These are phyloP conservation scores for Trichosporon inkin DNA, from an alignment of 1,284 basidiomycete genomes.

Conservation along the genomic window DNA sequence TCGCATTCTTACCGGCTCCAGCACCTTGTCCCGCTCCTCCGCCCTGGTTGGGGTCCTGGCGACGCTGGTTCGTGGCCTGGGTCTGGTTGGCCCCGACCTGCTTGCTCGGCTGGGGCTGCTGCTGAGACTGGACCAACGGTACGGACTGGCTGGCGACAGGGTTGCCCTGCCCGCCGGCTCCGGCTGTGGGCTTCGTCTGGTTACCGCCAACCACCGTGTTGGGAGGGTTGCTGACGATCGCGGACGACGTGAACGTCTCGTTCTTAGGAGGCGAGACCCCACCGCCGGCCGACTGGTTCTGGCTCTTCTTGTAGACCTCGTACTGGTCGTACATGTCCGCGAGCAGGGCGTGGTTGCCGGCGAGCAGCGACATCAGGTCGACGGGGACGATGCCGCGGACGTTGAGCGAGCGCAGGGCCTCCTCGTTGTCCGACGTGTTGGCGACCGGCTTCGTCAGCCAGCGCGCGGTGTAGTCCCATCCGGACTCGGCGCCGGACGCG, in stretches of 20 bases:
- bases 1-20: too few species aligned
- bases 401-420: slow-evolving; percentile 67
- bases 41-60: not conserved
- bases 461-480: slow-evolving; percentile 52
- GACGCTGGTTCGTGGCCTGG: not conserved
- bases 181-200: not conserved
- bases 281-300: not conserved
- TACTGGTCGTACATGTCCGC: slow-evolving; percentile 60
- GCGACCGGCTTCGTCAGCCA: slow-evolving; percentile 56
- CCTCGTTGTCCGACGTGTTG: slow-evolving; percentile 51
- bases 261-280: not conserved
- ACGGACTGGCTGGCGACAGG: not conserved
- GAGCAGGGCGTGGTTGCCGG: slow-evolving; percentile 52
- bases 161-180: not conserved
- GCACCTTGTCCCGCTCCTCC: not conserved
- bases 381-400: slow-evolving; percentile 67
- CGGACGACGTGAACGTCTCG: too few species aligned
- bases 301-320: not conserved
- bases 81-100: not conserved
- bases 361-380: slow-evolving; percentile 76
- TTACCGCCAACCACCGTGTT: not conserved
- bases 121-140: too few species aligned
- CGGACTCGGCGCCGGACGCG: slow-evolving; percentile 79
- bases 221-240: too few species aligned
- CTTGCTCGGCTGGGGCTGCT: not conserved